Evolutionary conservation across 768 basidiomycete genomes (phyloP).

Genomic region (Calvatia gigantea): DNA sequence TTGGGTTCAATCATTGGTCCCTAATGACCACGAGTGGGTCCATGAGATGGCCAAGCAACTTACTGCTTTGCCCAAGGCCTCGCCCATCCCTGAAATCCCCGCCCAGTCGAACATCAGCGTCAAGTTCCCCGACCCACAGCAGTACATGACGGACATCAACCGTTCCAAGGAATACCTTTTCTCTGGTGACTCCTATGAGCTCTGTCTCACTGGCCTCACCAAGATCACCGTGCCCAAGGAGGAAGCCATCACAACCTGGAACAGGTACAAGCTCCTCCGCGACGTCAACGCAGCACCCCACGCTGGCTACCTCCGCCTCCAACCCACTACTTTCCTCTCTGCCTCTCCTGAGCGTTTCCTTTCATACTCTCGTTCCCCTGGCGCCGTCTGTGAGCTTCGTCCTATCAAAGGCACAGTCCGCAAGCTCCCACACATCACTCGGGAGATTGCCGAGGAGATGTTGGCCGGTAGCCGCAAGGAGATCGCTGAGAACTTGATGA

Average conservation of each 20-base stretch:
- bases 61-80: not conserved
- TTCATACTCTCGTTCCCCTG: constrained; percentile 64
- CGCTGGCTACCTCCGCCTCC: constrained; percentile 75
- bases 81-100: not conserved
- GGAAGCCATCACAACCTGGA: constrained; percentile 47
- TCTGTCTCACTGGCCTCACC: constrained; percentile 82
- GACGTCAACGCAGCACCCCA: constrained; percentile 85
- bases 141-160: constrained; percentile 70
- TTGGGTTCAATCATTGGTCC: constrained; percentile 63
- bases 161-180: constrained; percentile 73
- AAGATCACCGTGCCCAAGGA: constrained; percentile 46
- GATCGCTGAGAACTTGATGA: constrained; percentile 97
- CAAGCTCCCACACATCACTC: constrained; percentile 62
- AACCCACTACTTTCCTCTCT: constrained; percentile 73
- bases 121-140: constrained; percentile 49
- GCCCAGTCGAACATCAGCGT: constrained; percentile 21
- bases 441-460: constrained; percentile 58
- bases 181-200: constrained; percentile 88
- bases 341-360: constrained; percentile 94
- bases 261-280: constrained; percentile 70
- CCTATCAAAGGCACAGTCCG: constrained; percentile 94
- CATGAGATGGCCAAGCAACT: constrained; percentile 28
- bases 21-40: constrained; percentile 62
- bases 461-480: constrained; percentile 76
- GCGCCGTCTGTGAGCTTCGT: constrained; percentile 71